Evolutionary conservation across 192 early-diverging fungal species (phyloP), one percentile per base, ranked within the genome.

Genomic region (Chytriomyces confervae): DNA sequence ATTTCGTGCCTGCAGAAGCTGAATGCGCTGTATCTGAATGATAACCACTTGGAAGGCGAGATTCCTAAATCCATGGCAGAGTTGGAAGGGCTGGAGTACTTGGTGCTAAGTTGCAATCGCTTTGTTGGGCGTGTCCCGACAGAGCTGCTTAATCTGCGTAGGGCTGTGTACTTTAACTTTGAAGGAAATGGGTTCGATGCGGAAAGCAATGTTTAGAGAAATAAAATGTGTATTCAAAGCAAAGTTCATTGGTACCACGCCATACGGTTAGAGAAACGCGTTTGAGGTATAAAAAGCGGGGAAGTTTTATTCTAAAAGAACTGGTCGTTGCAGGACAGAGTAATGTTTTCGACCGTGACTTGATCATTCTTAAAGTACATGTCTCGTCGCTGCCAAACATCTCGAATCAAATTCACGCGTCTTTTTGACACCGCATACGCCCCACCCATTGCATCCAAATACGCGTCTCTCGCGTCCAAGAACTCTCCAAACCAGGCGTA

Each of bases 351-450:
- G 13, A 57, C 20, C 16, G 20, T 20, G 13, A 57, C 16, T 13
- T 13, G 13, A 20, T 57, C 53, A 57, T 57, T 57, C 20, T 57
- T 13, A 57, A 57, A 57, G 9, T 60, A 24, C 48, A 60, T 9
- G 51, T 72, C 36, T 13, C 36, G 8, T 9, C 50, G 20, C 60
- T 43, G 11, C 27, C 47, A 69, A 47, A 76, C 61, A 6, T 13
- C 27, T 24, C 50, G 13, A 49, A 50, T 66, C 51, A 66, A 5
- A 8, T 71, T 53, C 16, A 75, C 61, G 6, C 78, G 20, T 43
- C 69, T 69, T 24, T 13, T 18, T 23, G 78, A 69, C 8, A 20
- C 53, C n/a, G 65, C 46, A 68, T 75, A 79, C 0, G 72, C 64
- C 7, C 78, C 78, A 24, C 78, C 78, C 46, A 66, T 13, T 57